Percentiles rank a stretch among this genome's conserved stretches.
phyloP scores from a whole-genome alignment of 352 stramenopile species.

The Hyaloperonospora arabidopsidis region DNA sequence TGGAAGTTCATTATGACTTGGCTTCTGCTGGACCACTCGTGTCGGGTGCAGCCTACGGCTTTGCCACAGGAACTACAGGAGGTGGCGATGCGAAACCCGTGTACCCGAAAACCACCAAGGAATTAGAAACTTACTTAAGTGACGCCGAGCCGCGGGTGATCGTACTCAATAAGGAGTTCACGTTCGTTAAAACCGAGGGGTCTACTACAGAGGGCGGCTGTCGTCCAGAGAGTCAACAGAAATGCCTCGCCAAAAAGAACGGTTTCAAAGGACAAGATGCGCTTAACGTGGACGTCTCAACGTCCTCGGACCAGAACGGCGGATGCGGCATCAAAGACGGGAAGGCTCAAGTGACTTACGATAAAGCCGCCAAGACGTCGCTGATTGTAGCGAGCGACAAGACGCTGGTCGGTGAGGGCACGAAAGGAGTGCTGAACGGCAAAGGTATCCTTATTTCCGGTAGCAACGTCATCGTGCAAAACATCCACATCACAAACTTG shows the following conservation, averaged over 20 bases:
- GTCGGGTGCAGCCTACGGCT: no score
- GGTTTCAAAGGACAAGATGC: constrained; percentile 32
- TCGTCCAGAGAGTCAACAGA: constrained; percentile 11
- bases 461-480: constrained; percentile 32
- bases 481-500: constrained; percentile 32
- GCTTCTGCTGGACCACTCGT: no score
- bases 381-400: constrained; percentile 21
- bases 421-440: constrained; percentile 23
- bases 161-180: constrained; percentile 26
- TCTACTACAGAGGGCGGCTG: constrained; percentile 20
- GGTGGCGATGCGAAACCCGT: constrained; percentile 18
- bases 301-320: not conserved
- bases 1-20: no score
- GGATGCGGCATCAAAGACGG: not conserved
- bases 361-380: constrained; percentile 14
- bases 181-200: constrained; percentile 21
- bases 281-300: constrained; percentile 11
- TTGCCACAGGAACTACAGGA: constrained; percentile 2
- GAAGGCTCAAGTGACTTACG: constrained; percentile 18
- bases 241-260: constrained; percentile 33
- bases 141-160: constrained; percentile 24
- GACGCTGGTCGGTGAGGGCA: constrained; percentile 23
- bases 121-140: constrained; percentile 19
- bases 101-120: constrained; percentile 17
- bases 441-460: constrained; percentile 22